phyloP scores from a whole-genome alignment of 140 eudicot species.

The Erigeron philadelphicus region DNA sequence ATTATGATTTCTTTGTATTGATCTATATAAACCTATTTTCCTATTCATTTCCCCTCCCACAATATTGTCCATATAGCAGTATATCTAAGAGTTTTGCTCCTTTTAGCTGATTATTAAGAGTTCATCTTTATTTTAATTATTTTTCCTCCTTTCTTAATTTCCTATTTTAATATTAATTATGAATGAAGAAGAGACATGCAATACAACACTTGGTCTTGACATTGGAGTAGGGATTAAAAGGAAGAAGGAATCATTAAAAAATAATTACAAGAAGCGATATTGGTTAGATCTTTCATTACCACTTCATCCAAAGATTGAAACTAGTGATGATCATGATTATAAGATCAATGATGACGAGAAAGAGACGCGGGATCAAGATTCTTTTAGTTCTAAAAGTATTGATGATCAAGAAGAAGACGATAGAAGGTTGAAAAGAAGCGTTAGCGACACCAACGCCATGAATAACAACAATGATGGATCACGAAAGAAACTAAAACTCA shows the following conservation, averaged over 20 bases:
- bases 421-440: constrained; percentile 14
- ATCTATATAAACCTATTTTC: constrained; percentile 29
- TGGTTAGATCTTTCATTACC: constrained; percentile 43
- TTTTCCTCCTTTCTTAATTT: neutral
- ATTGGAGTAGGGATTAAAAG: constrained; percentile 30
- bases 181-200: constrained; percentile 36
- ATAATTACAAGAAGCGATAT: constrained; percentile 23
- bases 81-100: neutral
- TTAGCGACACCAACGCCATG: constrained; percentile 14
- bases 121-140: neutral
- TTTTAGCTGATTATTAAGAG: neutral
- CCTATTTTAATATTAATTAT: constrained; percentile 21
- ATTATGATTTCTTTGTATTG: constrained; percentile 26
- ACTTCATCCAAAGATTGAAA: constrained; percentile 30
- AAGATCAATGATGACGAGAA: constrained; percentile 13
- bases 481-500: constrained; percentile 47
- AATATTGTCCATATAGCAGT: neutral
- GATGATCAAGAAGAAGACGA: constrained; percentile 32
- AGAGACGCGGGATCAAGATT: constrained; percentile 27
- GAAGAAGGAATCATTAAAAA: constrained; percentile 20
- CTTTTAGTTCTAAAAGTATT: constrained; percentile 26
- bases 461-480: constrained; percentile 23
- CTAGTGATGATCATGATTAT: constrained; percentile 22
- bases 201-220: constrained; percentile 40
- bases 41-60: constrained; percentile 13